These are phyloP conservation scores for Podospora anserina DNA, from an alignment of 495 filamentous ascomycete species.

Conservation along the genomic window DNA sequence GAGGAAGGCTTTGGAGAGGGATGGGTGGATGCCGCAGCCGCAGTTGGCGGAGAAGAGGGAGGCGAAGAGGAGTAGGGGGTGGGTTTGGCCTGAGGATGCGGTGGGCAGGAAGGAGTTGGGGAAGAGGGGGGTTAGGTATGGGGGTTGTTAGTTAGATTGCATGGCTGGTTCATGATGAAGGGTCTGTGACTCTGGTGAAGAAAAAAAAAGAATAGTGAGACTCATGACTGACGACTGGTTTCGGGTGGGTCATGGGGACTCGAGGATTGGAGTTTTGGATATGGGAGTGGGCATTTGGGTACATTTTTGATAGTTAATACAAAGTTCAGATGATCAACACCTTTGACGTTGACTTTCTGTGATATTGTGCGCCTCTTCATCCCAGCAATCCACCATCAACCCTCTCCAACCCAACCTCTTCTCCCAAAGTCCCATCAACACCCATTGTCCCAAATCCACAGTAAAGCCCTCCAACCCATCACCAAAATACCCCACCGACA, in stretches of 20 bases:
- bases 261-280: neutral
- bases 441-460: no score
- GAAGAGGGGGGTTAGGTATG: constrained; percentile 53
- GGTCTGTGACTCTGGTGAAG: neutral
- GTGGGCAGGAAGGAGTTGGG: constrained; percentile 56
- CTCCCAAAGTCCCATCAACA: no score
- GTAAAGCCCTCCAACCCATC: no score
- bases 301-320: neutral
- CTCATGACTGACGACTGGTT: constrained; percentile 15
- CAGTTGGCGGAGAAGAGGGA: constrained; percentile 78
- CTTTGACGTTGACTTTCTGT: no score
- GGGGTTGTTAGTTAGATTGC: constrained; percentile 36
- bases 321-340: neutral
- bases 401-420: no score
- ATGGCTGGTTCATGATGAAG: neutral
- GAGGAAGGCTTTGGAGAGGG: constrained; percentile 65
- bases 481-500: no score
- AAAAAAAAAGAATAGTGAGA: neutral
- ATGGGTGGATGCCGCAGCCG: constrained; percentile 84
- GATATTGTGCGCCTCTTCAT: no score
- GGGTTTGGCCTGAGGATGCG: constrained; percentile 76
- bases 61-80: constrained; percentile 77
- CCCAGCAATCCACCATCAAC: no score
- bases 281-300: neutral
- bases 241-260: neutral